These are phyloP conservation scores for Pseudogymnoascus sp. DNA, from an alignment of 2,329 filamentous ascomycete genomes.

Conservation along the genomic window DNA sequence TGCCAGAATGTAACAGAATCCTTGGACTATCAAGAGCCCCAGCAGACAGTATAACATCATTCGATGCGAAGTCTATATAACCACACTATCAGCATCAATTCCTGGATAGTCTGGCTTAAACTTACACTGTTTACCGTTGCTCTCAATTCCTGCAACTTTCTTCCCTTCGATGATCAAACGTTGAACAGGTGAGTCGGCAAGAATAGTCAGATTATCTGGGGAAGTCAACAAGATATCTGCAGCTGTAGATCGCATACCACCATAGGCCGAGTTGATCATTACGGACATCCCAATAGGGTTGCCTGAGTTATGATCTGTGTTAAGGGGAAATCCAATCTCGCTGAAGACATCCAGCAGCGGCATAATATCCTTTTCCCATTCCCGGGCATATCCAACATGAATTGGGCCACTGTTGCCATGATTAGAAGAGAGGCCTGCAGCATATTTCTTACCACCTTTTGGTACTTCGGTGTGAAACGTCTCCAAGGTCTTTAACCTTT, in stretches of 20 bases:
- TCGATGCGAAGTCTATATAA: conserved; percentile 19
- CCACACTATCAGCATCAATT: too few species aligned
- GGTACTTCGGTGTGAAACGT: conserved; percentile 40
- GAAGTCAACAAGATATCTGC: conserved; percentile 38
- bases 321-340: conserved; percentile 40
- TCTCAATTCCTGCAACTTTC: conserved; percentile 39
- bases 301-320: conserved; percentile 50
- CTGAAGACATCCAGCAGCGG: conserved; percentile 41
- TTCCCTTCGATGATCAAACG: conserved; percentile 40
- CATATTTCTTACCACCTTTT: conserved; percentile 37
- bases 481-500: conserved; percentile 46
- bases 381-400: conserved; percentile 39
- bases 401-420: conserved; percentile 45
- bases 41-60: conserved; percentile 38
- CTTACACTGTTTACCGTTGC: conserved; percentile 28
- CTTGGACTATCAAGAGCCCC: conserved; percentile 36
- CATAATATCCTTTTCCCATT: conserved; percentile 43
- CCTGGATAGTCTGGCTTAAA: too few species aligned
- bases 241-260: conserved; percentile 43
- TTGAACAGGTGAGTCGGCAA: conserved; percentile 41
- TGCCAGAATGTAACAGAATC: conserved; percentile 40
- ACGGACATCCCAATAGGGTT: conserved; percentile 49
- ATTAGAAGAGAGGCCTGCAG: conserved; percentile 26
- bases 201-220: conserved; percentile 45
- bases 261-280: conserved; percentile 41